These are phyloP conservation scores for Setomelanomma holmii DNA, from an alignment of 2,329 filamentous ascomycete genomes.

Conservation along the genomic window DNA sequence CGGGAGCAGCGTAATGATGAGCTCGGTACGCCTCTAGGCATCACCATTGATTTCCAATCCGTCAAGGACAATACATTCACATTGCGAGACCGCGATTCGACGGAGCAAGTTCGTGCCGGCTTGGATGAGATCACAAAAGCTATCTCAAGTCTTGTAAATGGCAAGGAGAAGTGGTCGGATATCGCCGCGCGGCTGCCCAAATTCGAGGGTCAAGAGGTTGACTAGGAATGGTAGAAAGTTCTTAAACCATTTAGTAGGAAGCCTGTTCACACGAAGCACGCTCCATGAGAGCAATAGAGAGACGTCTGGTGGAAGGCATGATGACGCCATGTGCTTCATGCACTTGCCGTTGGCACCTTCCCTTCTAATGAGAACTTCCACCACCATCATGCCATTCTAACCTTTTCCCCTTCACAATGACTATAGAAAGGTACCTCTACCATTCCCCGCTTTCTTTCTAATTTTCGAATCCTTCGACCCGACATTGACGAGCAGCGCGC, in stretches of 20 bases:
- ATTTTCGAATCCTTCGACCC: neutral
- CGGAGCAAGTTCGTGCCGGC: conserved; percentile 84
- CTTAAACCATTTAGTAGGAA: neutral
- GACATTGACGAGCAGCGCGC: neutral
- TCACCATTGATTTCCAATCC: conserved; percentile 96
- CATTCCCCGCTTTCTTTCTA: neutral
- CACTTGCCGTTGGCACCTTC: neutral
- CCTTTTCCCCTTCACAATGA: no score
- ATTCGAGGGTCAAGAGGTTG: conserved; percentile 66
- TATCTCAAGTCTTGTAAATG: conserved; percentile 68
- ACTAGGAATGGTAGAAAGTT: conserved; percentile 16
- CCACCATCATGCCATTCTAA: no score
- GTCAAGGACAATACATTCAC: conserved; percentile 87
- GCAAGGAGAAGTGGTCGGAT: conserved; percentile 72
- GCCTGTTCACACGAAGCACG: no score
- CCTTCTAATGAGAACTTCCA: neutral
- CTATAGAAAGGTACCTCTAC: no score
- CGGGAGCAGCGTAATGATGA: conserved; percentile 79
- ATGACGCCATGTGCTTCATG: neutral
- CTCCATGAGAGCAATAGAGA: neutral
- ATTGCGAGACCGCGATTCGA: conserved; percentile 84
- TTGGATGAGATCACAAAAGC: conserved; percentile 81
- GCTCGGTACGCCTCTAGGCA: conserved; percentile 89
- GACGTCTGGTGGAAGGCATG: neutral
- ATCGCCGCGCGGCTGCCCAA: conserved; percentile 79